Base-by-base conservation (phyloP, 2,329 filamentous ascomycete genomes). In the Arthrobotrys megalospora region DNA sequence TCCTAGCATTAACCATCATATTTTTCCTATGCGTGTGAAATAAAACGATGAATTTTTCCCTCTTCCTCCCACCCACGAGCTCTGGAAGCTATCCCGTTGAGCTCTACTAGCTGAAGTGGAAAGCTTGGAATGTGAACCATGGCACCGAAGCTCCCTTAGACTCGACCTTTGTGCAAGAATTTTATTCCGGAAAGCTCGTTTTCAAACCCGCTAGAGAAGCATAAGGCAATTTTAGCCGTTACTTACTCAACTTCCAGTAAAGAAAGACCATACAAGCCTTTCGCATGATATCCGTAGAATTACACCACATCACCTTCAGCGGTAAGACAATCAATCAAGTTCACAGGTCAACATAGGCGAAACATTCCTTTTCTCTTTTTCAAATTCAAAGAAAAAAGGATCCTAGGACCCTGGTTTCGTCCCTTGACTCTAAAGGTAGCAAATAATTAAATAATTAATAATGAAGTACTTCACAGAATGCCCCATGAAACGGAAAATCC, bases 221-320 rank as follows among this genome's bases (percentile, higher is more conserved):
- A 10, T 6, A 45, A 1, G 48, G 69, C 48, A 73, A 38, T 48
- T 73, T 73, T 73, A 73, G 69, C 60, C 69, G 60, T 58, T 28
- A 28, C 2, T 28, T 28, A 5, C 24, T 28, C 5, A 28, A 8
- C 36, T 28, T 21, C 14, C 48, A 28, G 43, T 19, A 47, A 69
- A 69, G 48, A 60, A 58, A 21, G 64, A 41, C 34, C 14, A 32
- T 32, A 68, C 60, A 8, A 38, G 3, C 36, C 36, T 38, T 10
- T 12, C 36, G 5, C 41, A 14, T 14, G 8, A 45, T 45, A 45
- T n/a, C 41, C 41, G 21, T 24, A 28, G 47, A 47, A 60, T 34
- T 47, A 36, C 24, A 41, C 53, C 19, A 47, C 43, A 60, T 52
- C 41, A 48, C 24, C 24, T 10, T 10, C 36, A 38, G 36, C 16